phyloP scores from a whole-genome alignment of 345 rosid species.

The Firmiana major region DNA sequence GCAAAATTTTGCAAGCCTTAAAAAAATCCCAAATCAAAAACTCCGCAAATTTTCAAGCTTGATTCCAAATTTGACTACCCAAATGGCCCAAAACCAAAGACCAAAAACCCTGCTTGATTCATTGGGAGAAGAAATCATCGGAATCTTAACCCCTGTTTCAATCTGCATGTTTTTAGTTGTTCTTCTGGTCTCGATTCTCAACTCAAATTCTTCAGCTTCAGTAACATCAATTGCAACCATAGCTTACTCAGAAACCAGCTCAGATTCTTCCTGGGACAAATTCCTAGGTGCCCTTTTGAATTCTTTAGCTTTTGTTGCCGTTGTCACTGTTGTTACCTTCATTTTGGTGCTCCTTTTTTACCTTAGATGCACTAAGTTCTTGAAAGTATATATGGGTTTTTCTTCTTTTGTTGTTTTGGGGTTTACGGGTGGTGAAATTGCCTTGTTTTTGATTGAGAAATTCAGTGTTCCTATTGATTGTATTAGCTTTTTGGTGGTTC shows the following conservation, averaged over 20 bases:
- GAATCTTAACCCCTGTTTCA: slow-evolving; percentile 80
- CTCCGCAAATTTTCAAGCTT: slow-evolving; percentile 12
- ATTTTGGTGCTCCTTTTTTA: slow-evolving; percentile 82
- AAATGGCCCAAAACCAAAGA: slow-evolving; percentile 60
- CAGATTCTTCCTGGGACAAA: slow-evolving; percentile 86
- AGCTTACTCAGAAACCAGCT: slow-evolving; percentile 49
- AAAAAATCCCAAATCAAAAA: neutral
- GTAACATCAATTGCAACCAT: slow-evolving; percentile 61
- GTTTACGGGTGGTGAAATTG: slow-evolving; percentile 75
- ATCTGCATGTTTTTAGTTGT: slow-evolving; percentile 88
- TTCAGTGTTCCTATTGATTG: slow-evolving; percentile 57
- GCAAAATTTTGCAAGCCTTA: neutral
- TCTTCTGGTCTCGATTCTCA: slow-evolving; percentile 63
- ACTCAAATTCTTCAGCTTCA: slow-evolving; percentile 45
- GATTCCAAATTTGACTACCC: slow-evolving; percentile 18
- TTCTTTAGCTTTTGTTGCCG: slow-evolving; percentile 72
- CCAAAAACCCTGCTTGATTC: slow-evolving; percentile 53
- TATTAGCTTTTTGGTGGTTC: slow-evolving; percentile 52
- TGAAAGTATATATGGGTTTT: slow-evolving; percentile 75
- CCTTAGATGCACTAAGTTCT: slow-evolving; percentile 70
- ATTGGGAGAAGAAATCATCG: slow-evolving; percentile 79
- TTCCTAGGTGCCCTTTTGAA: slow-evolving; percentile 75
- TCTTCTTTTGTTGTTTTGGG: slow-evolving; percentile 78
- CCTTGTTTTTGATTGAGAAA: slow-evolving; percentile 49
- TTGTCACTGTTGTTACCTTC: slow-evolving; percentile 72